These are phyloP conservation scores for Echinochloa phyllopogon DNA, from an alignment of 176 grass and related monocot genomes.

Conservation along the genomic window DNA sequence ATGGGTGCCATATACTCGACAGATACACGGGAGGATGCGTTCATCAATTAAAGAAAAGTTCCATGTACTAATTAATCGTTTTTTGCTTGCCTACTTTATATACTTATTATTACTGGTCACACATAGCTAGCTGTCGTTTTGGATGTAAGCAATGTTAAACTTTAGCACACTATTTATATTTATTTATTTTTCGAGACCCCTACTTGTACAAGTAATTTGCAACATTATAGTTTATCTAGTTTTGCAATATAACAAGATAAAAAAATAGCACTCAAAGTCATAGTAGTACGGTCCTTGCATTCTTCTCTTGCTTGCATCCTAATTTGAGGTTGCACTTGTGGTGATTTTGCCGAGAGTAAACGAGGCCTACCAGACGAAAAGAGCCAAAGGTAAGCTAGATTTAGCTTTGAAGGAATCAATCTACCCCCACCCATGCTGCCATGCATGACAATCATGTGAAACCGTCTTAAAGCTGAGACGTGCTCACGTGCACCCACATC, in stretches of 20 bases:
- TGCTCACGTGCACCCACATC: conserved; percentile 36
- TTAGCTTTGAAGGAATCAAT: conserved; percentile 40
- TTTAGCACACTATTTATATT: too few species aligned
- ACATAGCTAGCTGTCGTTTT: neutral
- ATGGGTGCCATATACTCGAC: conserved; percentile 1
- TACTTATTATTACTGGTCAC: neutral
- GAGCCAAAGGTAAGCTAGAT: neutral
- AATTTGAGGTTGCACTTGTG: neutral
- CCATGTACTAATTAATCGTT: neutral
- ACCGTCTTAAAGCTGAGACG: conserved; percentile 33
- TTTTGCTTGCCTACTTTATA: neutral
- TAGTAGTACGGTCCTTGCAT: neutral
- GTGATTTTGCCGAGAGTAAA: neutral
- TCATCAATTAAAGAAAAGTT: neutral
- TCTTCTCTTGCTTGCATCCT: neutral
- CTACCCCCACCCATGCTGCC: conserved; percentile 24
- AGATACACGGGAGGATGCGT: neutral
- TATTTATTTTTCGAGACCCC: too few species aligned
- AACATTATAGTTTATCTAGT: too few species aligned
- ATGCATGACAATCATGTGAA: conserved; percentile 46
- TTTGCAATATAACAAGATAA: too few species aligned
- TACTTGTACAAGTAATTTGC: too few species aligned
- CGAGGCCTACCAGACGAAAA: neutral
- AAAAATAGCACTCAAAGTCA: too few species aligned
- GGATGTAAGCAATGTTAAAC: neutral